Conservation (phyloP, 345 rosid genomes). For the Chamaenerion angustifolium region DNA sequence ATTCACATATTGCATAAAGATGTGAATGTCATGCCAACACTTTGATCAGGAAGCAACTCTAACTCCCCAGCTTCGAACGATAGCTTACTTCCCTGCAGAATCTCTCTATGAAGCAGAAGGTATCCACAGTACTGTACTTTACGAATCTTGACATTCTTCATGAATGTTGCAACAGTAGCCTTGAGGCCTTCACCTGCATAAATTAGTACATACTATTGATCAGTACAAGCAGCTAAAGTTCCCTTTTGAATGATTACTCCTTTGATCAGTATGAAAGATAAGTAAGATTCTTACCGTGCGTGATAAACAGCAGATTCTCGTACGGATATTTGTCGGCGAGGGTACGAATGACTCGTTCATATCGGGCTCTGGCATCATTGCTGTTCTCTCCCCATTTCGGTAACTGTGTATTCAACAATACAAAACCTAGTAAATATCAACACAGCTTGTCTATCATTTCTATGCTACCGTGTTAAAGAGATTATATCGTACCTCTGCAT, state of each 20-base stretch:
- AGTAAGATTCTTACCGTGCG: slow-evolving; percentile 36
- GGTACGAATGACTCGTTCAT: slow-evolving; percentile 33
- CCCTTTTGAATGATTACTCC: too few species aligned
- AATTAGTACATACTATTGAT: too few species aligned
- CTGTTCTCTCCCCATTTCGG: slow-evolving; percentile 65
- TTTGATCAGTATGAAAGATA: background rate
- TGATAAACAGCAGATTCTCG: slow-evolving; percentile 67
- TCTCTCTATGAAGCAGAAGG: slow-evolving; percentile 32
- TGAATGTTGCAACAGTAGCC: slow-evolving; percentile 37
- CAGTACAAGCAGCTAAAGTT: too few species aligned
- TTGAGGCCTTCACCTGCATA: slow-evolving; percentile 64
- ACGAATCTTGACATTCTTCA: slow-evolving; percentile 22
- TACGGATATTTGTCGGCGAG: slow-evolving; percentile 66
- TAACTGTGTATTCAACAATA: slow-evolving; percentile 23
- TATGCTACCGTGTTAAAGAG: background rate
- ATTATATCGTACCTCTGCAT: slow-evolving; percentile 34
- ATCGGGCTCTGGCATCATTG: slow-evolving; percentile 34
- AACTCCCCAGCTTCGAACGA: background rate
- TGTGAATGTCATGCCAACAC: background rate
- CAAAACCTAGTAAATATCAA: background rate
- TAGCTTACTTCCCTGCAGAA: background rate
- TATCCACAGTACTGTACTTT: slow-evolving; percentile 62
- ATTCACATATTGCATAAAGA: background rate
- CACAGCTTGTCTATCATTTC: background rate
- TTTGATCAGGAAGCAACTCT: background rate